Evolutionary conservation across 306 rosid genomes (phyloP).

Genomic region (Ormosia semicastrata): DNA sequence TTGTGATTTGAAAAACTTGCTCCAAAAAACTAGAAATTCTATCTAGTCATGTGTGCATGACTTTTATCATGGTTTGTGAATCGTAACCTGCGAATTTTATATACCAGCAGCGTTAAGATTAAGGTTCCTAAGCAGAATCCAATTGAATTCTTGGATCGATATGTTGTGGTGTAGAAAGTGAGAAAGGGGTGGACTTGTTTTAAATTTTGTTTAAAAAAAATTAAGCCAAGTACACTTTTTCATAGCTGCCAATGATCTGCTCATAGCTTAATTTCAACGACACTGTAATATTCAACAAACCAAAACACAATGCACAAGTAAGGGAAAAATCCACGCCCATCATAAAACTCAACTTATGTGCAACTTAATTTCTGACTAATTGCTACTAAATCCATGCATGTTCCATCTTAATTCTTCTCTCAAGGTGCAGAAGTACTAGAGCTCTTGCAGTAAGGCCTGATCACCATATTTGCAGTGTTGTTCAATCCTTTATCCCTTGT

Average conservation of each 20-base stretch:
- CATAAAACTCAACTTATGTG: background rate
- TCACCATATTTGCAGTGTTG: background rate
- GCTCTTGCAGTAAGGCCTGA: background rate
- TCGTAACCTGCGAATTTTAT: background rate
- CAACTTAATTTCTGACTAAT: background rate
- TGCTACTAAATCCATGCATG: background rate
- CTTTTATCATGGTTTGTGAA: too few species aligned
- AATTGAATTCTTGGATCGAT: background rate
- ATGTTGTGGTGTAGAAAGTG: too few species aligned
- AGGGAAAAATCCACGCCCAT: constrained; percentile 3
- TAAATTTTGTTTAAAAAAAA: background rate
- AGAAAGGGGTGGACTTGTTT: background rate
- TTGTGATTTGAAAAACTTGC: too few species aligned
- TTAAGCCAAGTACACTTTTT: background rate
- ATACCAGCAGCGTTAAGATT: background rate
- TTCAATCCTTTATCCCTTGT: background rate
- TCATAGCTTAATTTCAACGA: background rate
- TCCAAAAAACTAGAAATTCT: too few species aligned
- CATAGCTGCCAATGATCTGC: background rate
- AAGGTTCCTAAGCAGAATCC: background rate
- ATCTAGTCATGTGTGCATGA: too few species aligned
- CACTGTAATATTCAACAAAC: background rate
- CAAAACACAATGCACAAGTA: background rate
- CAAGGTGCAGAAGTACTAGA: background rate
- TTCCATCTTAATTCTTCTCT: background rate